Evolutionary conservation across 371 early-diverging fungal species (phyloP).

Genomic region (Circinella minor): DNA sequence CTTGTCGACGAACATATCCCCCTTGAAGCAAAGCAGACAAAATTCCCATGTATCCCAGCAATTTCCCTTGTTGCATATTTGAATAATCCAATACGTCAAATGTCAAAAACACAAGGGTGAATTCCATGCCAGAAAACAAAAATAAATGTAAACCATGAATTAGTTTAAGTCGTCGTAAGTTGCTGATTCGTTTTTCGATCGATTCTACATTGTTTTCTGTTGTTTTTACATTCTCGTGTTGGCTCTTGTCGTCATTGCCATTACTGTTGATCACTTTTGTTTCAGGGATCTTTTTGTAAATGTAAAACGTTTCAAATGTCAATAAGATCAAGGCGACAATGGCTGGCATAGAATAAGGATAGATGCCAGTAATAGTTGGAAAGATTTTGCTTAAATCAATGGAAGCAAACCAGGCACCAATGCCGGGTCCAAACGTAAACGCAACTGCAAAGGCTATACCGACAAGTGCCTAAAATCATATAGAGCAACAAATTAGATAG

Average conservation of each 20-base stretch:
- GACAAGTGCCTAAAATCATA: conserved; percentile 76
- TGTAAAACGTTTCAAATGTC: conserved; percentile 77
- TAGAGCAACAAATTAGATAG: too few species aligned
- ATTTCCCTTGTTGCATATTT: conserved; percentile 88
- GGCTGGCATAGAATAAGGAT: conserved; percentile 85
- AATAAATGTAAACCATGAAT: conserved; percentile 90
- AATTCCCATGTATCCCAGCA: conserved; percentile 90
- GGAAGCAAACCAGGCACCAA: conserved; percentile 91
- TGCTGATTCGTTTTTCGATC: conserved; percentile 31
- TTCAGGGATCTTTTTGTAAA: conserved; percentile 80
- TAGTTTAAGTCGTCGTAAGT: conserved; percentile 59
- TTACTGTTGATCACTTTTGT: conserved; percentile 43
- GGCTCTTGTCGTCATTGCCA: not conserved
- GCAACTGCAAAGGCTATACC: conserved; percentile 97
- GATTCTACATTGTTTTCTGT: not conserved
- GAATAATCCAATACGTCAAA: conserved; percentile 87
- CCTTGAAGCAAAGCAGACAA: conserved; percentile 90
- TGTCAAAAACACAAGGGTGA: conserved; percentile 95
- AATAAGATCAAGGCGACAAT: conserved; percentile 84
- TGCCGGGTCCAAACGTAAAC: conserved; percentile 94
- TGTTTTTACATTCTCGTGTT: not conserved
- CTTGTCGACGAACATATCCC: conserved; percentile 86
- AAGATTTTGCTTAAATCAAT: conserved; percentile 62
- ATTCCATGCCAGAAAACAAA: conserved; percentile 97
- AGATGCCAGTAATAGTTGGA: conserved; percentile 65